Evolutionary conservation across 495 filamentous ascomycete genomes (phyloP).

Genomic region (Tuber brumale): DNA sequence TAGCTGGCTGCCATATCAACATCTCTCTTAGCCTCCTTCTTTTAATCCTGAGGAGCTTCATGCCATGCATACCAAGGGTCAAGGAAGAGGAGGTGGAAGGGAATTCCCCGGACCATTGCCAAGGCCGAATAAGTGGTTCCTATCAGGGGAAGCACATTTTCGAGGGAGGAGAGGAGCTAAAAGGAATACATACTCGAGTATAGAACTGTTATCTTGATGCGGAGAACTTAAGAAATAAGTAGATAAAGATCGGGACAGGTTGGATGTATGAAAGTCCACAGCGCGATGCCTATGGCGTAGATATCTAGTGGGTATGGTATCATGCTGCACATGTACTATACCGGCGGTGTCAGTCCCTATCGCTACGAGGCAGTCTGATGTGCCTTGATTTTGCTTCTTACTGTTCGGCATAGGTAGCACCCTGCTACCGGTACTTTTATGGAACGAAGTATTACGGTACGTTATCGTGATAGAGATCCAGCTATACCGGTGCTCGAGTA

Average conservation of each 20-base stretch:
- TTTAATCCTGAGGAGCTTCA: not conserved
- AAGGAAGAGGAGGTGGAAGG: not conserved
- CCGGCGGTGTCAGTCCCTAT: not conserved
- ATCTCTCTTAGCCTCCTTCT: not conserved
- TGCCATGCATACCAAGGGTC: not conserved
- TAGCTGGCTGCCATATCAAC: not conserved
- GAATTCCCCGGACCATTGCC: not conserved
- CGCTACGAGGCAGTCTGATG: not conserved
- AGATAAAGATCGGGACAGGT: not conserved
- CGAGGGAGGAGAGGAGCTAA: not conserved
- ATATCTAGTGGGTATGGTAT: not conserved
- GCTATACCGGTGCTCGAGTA: not conserved
- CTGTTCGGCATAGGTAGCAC: not conserved
- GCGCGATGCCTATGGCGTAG: not conserved
- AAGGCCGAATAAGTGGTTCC: not conserved
- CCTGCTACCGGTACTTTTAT: not conserved
- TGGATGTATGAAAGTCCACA: not conserved
- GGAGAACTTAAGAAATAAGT: not conserved
- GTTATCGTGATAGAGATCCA: not conserved
- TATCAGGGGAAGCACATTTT: not conserved
- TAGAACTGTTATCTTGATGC: not conserved
- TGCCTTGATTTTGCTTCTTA: not conserved
- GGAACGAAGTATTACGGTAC: not conserved
- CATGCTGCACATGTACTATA: not conserved
- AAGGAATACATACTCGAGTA: not conserved